Evolutionary conservation across 106 monocot species (phyloP), one percentile per base, ranked within the genome.

Genomic region (Phalaenopsis aphrodite): DNA sequence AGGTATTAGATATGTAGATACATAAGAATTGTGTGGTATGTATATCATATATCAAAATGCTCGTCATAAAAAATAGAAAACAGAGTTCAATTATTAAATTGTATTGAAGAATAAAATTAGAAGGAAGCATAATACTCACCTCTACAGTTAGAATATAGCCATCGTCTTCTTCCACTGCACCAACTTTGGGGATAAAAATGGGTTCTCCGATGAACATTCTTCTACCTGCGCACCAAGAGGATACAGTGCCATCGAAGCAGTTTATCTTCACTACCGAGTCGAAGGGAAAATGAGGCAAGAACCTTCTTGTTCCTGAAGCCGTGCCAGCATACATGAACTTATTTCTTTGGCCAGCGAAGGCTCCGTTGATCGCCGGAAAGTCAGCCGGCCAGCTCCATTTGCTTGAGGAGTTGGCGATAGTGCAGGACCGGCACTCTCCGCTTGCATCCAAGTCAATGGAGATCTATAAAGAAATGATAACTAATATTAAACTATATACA

Each of bases 151-250:
- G 69, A 81, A 97, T 68, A 41, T 97, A 97, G 3, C 96, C 96
- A 19, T 89, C 94, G 46, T 97, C 96, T 58, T 96, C 93, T 23
- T 67, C 93, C 42, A 89, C 88, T 19, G 48, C 83, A 0, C 4
- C 49, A 3, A 77, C 94, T 72, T 64, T 84, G 11, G 87, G 76
- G 42, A 97, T 84, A 75, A 92, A 97, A 5, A 89, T 76, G 6
- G 96, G 94, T 81, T 97, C 96, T 43, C 96, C 96, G 58, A 97
- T 68, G 81, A 97, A 94, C 47, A 55, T 78, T 49, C 94, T 71
- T 24, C 67, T 56, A 0, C 88, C 92, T 2, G 92, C 81, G 41
- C 82, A 87, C 96, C 96, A 97, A 2, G 77, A 85, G 11, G 79
- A 41, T 16, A 77, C 89, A 0, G 88, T 83, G 24, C 86, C 87